These are phyloP conservation scores for Hemileia vastatrix DNA, from an alignment of 1,284 basidiomycete genomes.

Conservation along the genomic window DNA sequence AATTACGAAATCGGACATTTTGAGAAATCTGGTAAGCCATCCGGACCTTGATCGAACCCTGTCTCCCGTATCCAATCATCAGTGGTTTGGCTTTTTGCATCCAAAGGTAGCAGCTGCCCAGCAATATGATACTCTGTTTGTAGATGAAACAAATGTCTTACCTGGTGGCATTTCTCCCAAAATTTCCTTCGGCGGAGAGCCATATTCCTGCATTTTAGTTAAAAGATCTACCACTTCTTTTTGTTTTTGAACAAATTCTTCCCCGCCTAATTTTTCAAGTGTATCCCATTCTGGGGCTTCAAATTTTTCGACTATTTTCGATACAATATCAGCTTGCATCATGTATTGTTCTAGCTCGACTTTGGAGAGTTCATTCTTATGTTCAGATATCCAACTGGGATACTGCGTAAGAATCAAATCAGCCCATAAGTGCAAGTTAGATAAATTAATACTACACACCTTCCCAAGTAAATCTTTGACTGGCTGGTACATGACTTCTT, in stretches of 20 bases:
- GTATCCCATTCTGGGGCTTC: constrained; percentile 51
- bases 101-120: too few species aligned
- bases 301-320: constrained; percentile 63
- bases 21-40: too few species aligned
- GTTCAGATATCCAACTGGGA: constrained; percentile 61
- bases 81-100: too few species aligned
- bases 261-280: constrained; percentile 26
- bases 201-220: constrained; percentile 66
- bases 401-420: constrained; percentile 52
- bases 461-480: constrained; percentile 77
- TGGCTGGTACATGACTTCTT: constrained; percentile 85
- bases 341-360: constrained; percentile 63
- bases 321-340: constrained; percentile 58
- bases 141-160: too few species aligned
- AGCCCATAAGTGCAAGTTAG: not conserved
- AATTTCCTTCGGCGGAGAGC: constrained; percentile 77
- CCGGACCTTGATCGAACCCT: too few species aligned
- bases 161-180: constrained; percentile 84
- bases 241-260: constrained; percentile 57
- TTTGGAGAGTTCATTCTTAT: constrained; percentile 50
- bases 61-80: too few species aligned
- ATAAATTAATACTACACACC: constrained; percentile 47
- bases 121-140: too few species aligned
- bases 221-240: constrained; percentile 52
- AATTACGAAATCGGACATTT: too few species aligned